Evolutionary conservation across 1,284 basidiomycete species (phyloP).

Genomic region (Hymenochaete sp.): DNA sequence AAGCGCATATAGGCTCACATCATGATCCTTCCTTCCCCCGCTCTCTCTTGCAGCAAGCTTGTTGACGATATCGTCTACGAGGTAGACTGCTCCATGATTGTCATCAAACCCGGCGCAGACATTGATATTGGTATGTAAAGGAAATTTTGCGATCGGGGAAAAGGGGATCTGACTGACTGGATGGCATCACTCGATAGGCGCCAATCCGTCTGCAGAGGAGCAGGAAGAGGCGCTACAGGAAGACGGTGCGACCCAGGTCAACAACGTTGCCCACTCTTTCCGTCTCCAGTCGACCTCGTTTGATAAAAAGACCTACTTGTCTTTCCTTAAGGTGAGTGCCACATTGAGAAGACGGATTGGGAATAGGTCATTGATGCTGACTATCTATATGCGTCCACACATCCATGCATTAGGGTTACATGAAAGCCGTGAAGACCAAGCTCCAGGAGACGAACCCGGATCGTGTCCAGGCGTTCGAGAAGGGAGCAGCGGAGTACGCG

Average conservation of each 20-base stretch:
- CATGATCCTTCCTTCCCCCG: conserved; percentile 7
- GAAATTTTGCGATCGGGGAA: too few species aligned
- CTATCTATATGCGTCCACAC: too few species aligned
- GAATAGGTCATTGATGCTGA: too few species aligned
- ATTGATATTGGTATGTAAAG: conserved; percentile 76
- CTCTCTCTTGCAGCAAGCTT: conserved; percentile 48
- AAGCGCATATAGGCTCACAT: not conserved
- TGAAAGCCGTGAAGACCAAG: conserved; percentile 70
- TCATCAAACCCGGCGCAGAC: conserved; percentile 70
- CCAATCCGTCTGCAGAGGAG: conserved; percentile 90
- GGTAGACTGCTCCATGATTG: conserved; percentile 77
- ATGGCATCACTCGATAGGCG: conserved; percentile 53
- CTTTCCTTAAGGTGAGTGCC: conserved; percentile 72
- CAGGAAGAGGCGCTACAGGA: conserved; percentile 68
- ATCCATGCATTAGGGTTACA: conserved; percentile 49
- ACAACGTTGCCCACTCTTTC: conserved; percentile 92
- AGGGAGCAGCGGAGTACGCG: conserved; percentile 65
- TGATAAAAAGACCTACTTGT: conserved; percentile 88
- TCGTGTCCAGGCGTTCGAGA: conserved; percentile 76
- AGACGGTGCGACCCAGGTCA: conserved; percentile 69
- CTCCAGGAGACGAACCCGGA: conserved; percentile 57
- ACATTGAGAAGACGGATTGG: conserved; percentile 8
- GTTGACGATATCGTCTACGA: conserved; percentile 86
- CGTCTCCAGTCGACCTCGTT: conserved; percentile 78
- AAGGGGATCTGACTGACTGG: too few species aligned